Conservation (phyloP, 345 rosid genomes). For the Hibiscus mutabilis region DNA sequence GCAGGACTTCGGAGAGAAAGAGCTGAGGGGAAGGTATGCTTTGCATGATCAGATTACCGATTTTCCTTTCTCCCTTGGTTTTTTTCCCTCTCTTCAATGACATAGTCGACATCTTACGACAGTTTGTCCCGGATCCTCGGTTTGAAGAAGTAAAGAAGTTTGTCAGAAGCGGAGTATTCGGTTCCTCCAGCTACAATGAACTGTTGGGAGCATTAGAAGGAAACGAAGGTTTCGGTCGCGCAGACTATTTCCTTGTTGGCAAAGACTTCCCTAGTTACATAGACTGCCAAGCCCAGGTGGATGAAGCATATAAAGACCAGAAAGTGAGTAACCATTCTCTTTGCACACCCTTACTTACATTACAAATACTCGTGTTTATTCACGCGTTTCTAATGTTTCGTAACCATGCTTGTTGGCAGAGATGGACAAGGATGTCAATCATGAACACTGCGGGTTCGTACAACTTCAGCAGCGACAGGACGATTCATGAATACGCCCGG, state of each 20-base stretch:
- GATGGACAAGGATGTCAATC: constrained; percentile 81
- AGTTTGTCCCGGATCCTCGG: constrained; percentile 65
- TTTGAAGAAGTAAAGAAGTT: constrained; percentile 74
- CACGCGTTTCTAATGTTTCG: neutral
- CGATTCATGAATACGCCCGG: constrained; percentile 64
- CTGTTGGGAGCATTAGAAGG: constrained; percentile 76
- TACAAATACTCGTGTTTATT: neutral
- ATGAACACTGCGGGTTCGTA: constrained; percentile 69
- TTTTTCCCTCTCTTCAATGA: too few species aligned
- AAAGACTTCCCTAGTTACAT: constrained; percentile 81
- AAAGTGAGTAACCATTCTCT: constrained; percentile 31
- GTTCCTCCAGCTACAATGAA: constrained; percentile 51
- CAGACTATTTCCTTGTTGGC: constrained; percentile 83
- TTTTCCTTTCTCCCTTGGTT: neutral
- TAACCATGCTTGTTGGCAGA: constrained; percentile 29
- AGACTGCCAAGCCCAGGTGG: constrained; percentile 73
- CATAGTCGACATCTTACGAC: constrained; percentile 7
- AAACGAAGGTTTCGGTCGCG: constrained; percentile 69
- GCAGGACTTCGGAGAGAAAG: constrained; percentile 66
- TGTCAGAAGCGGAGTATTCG: constrained; percentile 59
- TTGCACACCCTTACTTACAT: neutral
- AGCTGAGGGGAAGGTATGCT: constrained; percentile 59
- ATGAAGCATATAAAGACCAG: constrained; percentile 60
- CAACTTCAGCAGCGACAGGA: constrained; percentile 89
- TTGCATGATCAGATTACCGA: neutral